A percentile compares a stretch with the other conserved stretches of the same genome.
Conservation (phyloP, 140 eudicot genomes). For the Artemisia princeps region DNA sequence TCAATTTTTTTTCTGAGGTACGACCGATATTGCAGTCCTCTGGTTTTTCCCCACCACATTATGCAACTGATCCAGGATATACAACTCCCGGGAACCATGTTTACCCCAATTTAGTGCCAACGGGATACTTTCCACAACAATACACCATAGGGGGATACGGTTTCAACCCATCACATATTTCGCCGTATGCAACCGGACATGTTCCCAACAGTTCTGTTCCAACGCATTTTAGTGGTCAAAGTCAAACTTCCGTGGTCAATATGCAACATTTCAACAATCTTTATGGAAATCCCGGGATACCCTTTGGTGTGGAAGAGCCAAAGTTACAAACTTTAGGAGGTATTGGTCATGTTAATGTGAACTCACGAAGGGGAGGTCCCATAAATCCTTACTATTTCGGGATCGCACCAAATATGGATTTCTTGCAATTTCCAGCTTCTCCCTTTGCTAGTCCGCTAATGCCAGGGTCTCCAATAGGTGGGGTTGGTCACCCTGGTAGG, state of each 20-base stretch:
- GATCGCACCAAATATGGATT: conserved; percentile 34
- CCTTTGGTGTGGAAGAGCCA: conserved; percentile 29
- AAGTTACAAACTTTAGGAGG: conserved; percentile 32
- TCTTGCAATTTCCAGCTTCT: conserved; percentile 36
- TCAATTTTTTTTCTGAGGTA: conserved; percentile 29
- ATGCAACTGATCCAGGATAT: conserved; percentile 37
- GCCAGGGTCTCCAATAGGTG: conserved; percentile 42
- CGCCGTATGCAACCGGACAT: conserved; percentile 39
- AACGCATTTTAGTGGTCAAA: conserved; percentile 32
- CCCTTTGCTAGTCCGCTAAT: conserved; percentile 39
- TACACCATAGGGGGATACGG: conserved; percentile 38
- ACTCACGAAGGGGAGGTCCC: conserved; percentile 30
- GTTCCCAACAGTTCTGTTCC: conserved; percentile 36
- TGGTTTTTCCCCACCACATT: conserved; percentile 39
- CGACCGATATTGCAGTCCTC: conserved; percentile 21
- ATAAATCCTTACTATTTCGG: conserved; percentile 28
- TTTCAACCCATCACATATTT: conserved; percentile 29
- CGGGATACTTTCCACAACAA: conserved; percentile 45
- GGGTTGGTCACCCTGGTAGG: conserved; percentile 28
- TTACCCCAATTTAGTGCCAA: conserved; percentile 34
- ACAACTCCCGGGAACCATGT: conserved; percentile 34
- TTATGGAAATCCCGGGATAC: conserved; percentile 41
- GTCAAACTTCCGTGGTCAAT: conserved; percentile 34
- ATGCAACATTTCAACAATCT: conserved; percentile 35
- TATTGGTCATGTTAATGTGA: conserved; percentile 27